Base-by-base conservation (phyloP, 2,329 filamentous ascomycete genomes). In the Pseudopithomyces maydicus region DNA sequence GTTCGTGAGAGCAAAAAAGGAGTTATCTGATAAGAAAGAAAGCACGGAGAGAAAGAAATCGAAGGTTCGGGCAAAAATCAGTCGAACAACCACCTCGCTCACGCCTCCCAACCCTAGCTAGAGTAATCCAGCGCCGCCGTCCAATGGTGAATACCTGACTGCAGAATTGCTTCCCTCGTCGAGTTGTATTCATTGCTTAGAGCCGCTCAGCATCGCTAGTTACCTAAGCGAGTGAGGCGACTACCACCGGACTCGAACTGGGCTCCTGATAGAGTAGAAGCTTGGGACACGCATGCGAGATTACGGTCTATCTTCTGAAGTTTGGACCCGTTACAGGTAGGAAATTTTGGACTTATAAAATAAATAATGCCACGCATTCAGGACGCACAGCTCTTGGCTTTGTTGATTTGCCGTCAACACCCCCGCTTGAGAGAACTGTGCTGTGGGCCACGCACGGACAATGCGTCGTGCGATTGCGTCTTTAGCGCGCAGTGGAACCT, bases 81-180 rank as follows among this genome's bases (percentile, higher is more conserved):
- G 73, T 77, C 54, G 73, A 73, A 65, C 62, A 70, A 67, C 73
- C 75, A 68, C 70, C 73, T 71, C 57, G 63, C 67, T 65, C 62
- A 57, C 58, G 53, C 63, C 65, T 68, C 66, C 70, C 71, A 74
- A 76, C 72, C 73, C 57, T 54, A 66, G 64, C 66, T 67, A 60
- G 68, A 74, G 74, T 76, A 75, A 59, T 76, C 74, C 74, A 74
- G 71, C 70, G 63, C 72, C 74, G 74, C 74, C 74, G 69, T 72
- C 73, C 73, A 67, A 71, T 74, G 72, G 72, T 76, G 73, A 74
- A 75, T 65, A 61, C 73, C 63, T 55, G 73, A 74, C 67, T 77
- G 73, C 74, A 72, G 73, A 75, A 76, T 76, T 76, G 66, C 74
- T 77, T 76, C 74, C 74, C 74, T 77, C 69, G 66, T 73, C 73